These are phyloP conservation scores for Phytophthora citrophthora DNA, from an alignment of 352 stramenopile species.

Conservation along the genomic window DNA sequence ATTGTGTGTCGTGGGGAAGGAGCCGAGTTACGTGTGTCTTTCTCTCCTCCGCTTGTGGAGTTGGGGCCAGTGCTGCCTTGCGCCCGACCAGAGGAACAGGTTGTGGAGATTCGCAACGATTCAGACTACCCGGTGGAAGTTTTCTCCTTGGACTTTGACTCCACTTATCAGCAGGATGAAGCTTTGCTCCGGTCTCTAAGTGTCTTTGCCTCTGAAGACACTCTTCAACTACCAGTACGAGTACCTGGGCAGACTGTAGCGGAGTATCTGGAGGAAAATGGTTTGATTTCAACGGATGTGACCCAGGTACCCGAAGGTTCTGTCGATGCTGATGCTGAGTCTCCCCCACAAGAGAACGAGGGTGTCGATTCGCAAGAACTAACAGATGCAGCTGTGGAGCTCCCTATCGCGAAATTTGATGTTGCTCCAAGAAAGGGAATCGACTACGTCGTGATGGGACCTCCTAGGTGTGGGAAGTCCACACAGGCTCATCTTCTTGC, in stretches of 20 bases:
- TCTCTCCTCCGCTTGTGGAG: conserved; percentile 82
- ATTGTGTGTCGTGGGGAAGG: conserved; percentile 85
- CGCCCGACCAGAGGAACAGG: conserved; percentile 38
- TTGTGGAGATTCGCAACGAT: conserved; percentile 89
- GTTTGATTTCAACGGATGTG: conserved; percentile 36
- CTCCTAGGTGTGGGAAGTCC: conserved; percentile 76
- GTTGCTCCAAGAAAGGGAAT: conserved; percentile 41
- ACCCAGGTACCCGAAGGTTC: background rate
- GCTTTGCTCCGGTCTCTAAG: conserved; percentile 64
- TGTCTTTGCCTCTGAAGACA: conserved; percentile 68
- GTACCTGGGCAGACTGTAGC: conserved; percentile 63
- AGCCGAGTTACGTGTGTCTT: conserved; percentile 76
- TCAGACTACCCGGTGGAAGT: conserved; percentile 92
- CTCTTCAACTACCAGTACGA: conserved; percentile 78
- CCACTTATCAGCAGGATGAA: conserved; percentile 87
- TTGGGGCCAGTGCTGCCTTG: conserved; percentile 91
- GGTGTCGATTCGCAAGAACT: background rate
- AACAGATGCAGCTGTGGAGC: background rate
- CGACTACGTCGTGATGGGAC: conserved; percentile 88
- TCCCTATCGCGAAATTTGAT: conserved; percentile 5
- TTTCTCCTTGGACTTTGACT: conserved; percentile 92
- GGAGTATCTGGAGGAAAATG: conserved; percentile 62
- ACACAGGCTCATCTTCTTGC: conserved; percentile 79
- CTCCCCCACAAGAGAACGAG: conserved; percentile 10
- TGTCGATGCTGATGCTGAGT: background rate